Percentiles rank a stretch among this genome's conserved stretches.
Evolutionary conservation across 805 yeast genomes (phyloP).

Genomic region (Zygoascus flipseniorum): DNA sequence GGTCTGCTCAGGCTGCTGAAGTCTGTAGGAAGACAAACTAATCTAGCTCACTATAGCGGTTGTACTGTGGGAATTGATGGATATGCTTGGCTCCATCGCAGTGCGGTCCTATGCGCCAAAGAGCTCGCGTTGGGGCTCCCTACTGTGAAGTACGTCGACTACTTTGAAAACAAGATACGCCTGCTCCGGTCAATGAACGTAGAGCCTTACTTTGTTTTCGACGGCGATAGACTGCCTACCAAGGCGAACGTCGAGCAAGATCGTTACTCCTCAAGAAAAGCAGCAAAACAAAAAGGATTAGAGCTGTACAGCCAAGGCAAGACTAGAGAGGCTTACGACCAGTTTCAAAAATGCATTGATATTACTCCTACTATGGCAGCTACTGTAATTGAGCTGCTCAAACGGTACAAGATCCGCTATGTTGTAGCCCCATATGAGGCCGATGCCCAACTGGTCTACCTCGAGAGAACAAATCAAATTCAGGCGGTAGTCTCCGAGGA

Average conservation of each 20-base stretch:
- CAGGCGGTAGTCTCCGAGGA: conserved; percentile 91
- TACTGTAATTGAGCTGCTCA: conserved; percentile 58
- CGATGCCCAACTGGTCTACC: conserved; percentile 90
- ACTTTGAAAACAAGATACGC: conserved; percentile 55
- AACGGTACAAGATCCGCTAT: conserved; percentile 47
- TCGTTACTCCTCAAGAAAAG: conserved; percentile 48
- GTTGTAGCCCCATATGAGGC: conserved; percentile 98
- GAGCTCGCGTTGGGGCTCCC: conserved; percentile 67
- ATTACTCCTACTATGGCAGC: conserved; percentile 90
- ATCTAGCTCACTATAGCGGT: conserved; percentile 58
- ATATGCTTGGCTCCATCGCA: conserved; percentile 92
- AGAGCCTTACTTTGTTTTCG: conserved; percentile 83
- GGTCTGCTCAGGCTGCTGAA: conserved; percentile 35
- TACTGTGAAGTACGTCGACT: conserved; percentile 51
- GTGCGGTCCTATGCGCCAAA: conserved; percentile 72
- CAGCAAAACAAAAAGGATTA: conserved; percentile 50
- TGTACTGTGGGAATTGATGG: conserved; percentile 86
- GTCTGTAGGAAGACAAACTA: conserved; percentile 54
- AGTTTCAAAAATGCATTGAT: conserved; percentile 70
- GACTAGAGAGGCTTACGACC: conserved; percentile 51
- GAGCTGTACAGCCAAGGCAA: conserved; percentile 42
- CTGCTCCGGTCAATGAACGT: conserved; percentile 63
- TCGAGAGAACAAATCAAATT: conserved; percentile 65
- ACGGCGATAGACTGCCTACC: conserved; percentile 79
- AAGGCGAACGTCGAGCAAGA: conserved; percentile 66